These are phyloP conservation scores for Pilatotrama ljubarskyi DNA, from an alignment of 768 basidiomycete species.

Conservation along the genomic window DNA sequence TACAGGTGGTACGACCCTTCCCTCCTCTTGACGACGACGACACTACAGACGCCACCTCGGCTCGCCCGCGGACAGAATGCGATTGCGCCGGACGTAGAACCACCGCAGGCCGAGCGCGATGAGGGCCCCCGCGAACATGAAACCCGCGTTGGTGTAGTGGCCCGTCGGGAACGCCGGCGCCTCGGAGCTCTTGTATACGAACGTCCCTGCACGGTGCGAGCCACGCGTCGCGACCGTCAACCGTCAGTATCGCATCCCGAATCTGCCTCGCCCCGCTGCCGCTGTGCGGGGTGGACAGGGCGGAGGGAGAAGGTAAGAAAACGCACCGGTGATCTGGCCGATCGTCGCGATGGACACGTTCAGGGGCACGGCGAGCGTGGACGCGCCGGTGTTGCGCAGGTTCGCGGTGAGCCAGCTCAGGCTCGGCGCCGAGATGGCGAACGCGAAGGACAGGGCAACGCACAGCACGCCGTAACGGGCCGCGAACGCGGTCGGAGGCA, in stretches of 20 bases:
- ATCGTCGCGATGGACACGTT: slow-evolving; percentile 37
- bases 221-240: too few species aligned
- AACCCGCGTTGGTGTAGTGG: slow-evolving; percentile 37
- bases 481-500: slow-evolving; percentile 26
- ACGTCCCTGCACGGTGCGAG: slow-evolving; percentile 29
- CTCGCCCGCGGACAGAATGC: slow-evolving; percentile 18
- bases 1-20: too few species aligned
- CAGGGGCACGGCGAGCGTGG: slow-evolving; percentile 35
- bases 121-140: slow-evolving; percentile 29
- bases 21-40: neutral
- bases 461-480: slow-evolving; percentile 37
- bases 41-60: slow-evolving; percentile 20
- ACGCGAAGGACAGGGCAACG: slow-evolving; percentile 35
- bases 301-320: neutral
- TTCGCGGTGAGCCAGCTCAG: slow-evolving; percentile 40
- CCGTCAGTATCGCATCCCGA: neutral
- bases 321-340: slow-evolving; percentile 37
- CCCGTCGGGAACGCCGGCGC: slow-evolving; percentile 37
- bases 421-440: slow-evolving; percentile 35
- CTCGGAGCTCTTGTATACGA: slow-evolving; percentile 33
- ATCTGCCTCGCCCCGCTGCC: neutral
- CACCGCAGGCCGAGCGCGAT: slow-evolving; percentile 16
- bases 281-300: neutral
- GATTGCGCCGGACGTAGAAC: slow-evolving; percentile 26
- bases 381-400: slow-evolving; percentile 32